phyloP scores from a whole-genome alignment of 495 filamentous ascomycete species.

The Penicillium simplicissimum region DNA sequence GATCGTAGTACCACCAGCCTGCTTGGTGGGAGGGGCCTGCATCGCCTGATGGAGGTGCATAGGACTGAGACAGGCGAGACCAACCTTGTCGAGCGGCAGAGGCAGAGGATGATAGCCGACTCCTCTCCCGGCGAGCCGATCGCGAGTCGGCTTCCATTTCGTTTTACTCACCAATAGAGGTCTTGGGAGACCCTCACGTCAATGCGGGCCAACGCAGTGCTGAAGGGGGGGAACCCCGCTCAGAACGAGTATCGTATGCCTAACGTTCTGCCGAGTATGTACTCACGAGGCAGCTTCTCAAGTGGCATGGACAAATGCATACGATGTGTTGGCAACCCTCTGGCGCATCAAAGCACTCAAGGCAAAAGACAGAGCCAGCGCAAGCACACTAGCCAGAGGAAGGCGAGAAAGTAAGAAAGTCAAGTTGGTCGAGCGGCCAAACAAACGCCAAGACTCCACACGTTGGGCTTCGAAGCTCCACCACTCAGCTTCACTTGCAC shows the following conservation, averaged over 20 bases:
- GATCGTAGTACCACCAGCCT: conserved; percentile 28
- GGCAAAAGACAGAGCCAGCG: neutral
- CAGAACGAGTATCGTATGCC: conserved; percentile 4
- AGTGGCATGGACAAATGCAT: conserved; percentile 24
- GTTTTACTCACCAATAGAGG: conserved; percentile 4
- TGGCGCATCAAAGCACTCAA: conserved; percentile 3
- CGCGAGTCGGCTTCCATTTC: conserved; percentile 39
- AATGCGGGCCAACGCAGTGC: conserved; percentile 24
- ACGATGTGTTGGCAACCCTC: conserved; percentile 20
- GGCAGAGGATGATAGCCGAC: conserved; percentile 33
- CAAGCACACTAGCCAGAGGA: neutral
- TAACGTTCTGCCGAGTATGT: conserved; percentile 12
- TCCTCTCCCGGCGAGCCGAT: conserved; percentile 31
- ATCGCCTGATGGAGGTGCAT: conserved; percentile 25
- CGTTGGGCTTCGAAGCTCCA: conserved; percentile 18
- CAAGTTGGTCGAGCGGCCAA: conserved; percentile 4
- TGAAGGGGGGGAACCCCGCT: conserved; percentile 23
- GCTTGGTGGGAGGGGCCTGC: conserved; percentile 25
- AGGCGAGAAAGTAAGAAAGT: neutral
- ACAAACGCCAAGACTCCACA: conserved; percentile 30
- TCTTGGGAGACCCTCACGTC: conserved; percentile 9
- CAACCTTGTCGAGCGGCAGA: conserved; percentile 35
- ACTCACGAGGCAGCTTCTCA: conserved; percentile 22
- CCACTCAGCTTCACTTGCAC: conserved; percentile 15
- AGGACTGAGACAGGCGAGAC: conserved; percentile 27